Evolutionary conservation across 257 asterid species (phyloP), one percentile per base, ranked within the genome.

Genomic region (Petunia secreta): DNA sequence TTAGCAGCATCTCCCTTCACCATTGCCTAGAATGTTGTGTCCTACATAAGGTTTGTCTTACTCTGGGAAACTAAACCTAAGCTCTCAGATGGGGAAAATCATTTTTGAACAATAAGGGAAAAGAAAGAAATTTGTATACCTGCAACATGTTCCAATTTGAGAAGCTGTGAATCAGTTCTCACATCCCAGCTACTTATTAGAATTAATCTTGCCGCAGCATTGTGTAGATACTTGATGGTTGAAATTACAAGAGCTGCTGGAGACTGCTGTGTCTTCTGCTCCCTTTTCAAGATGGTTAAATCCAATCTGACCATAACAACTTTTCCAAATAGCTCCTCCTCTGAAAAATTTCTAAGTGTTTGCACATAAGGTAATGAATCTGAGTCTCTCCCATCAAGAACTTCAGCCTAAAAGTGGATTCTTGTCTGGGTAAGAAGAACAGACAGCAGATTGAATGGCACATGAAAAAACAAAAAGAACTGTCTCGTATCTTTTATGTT

Each of bases 241-340:
- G 87, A 87, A 76, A 89, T 79, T 15, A 93, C 87, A 87, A 15
- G 77, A 38, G 54, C 84, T 41, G 89, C 88, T 46, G 75, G 81
- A 55, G 87, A 81, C 58, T 80, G 84, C 15, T 80, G 84, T 64
- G 82, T 88, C 82, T 74, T 81, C 79, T 76, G 76, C 69, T 87
- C 86, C 75, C 81, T 79, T 74, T 83, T 88, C 75, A 92, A 43
- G 83, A 91, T 77, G 81, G 79, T 67, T 44, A 91, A 41, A 86
- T 95, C 97, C 68, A 90, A 87, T 87, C 97, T 89, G 79, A 95
- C 97, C 94, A 95, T 84, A 82, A 92, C 95, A 83, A 87, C 90
- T 85, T 93, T 93, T 59, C 89, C 48, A 8, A 76, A 75, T 6
- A 95, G 87, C 79, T 93, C 94, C 76, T 87, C 88, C 81, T 80